These are phyloP conservation scores for Dipteronia dyeriana DNA, from an alignment of 345 rosid species.

Conservation along the genomic window DNA sequence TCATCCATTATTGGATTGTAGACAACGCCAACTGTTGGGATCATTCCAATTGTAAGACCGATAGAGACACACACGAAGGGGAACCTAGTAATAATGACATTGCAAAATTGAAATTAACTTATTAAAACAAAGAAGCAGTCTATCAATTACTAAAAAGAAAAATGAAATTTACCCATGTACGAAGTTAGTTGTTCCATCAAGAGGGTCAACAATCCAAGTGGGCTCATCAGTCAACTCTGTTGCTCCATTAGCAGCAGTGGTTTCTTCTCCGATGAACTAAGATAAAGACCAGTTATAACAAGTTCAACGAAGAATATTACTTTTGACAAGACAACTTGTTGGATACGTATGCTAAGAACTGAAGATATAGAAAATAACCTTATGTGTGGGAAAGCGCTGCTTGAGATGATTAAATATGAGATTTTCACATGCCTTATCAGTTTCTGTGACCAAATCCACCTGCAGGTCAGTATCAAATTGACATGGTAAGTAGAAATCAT, in stretches of 20 bases:
- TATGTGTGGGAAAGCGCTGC: constrained; percentile 62
- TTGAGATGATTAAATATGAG: constrained; percentile 81
- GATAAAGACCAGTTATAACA: constrained; percentile 11
- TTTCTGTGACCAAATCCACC: constrained; percentile 97
- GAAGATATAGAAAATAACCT: constrained; percentile 41
- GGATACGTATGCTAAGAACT: not conserved
- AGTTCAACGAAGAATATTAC: not conserved
- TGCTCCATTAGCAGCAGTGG: constrained; percentile 80
- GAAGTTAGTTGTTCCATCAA: constrained; percentile 97
- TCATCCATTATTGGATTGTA: constrained; percentile 92
- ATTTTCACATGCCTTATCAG: constrained; percentile 96
- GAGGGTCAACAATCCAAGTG: constrained; percentile 99
- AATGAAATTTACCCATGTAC: constrained; percentile 75
- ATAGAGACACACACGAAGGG: constrained; percentile 92
- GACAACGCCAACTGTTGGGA: constrained; percentile 87
- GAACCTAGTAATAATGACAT: constrained; percentile 47
- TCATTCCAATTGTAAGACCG: constrained; percentile 85
- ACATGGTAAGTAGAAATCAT: not conserved
- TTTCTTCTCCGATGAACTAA: constrained; percentile 97
- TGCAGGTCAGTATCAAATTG: constrained; percentile 26
- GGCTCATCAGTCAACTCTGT: constrained; percentile 89
- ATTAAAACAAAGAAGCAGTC: constrained; percentile 1
- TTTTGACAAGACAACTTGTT: not conserved
- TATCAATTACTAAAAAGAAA: constrained; percentile 9
- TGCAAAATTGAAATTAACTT: constrained; percentile 7